Base-by-base conservation (phyloP, 2,329 filamentous ascomycete genomes). In the Parasarocladium wereldwijsianum region DNA sequence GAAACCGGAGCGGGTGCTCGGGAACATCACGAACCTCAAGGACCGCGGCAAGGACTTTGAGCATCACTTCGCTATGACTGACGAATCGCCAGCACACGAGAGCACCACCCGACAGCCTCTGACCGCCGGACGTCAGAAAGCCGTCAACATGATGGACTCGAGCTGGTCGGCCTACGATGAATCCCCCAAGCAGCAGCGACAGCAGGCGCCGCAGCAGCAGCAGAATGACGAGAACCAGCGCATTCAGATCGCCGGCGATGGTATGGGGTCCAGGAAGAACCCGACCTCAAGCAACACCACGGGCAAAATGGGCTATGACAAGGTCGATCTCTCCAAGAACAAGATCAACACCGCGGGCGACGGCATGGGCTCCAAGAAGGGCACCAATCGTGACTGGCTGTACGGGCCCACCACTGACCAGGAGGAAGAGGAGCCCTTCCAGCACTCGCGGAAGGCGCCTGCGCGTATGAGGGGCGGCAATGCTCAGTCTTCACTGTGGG, bases 21-120 rank as follows among this genome's bases (percentile, higher is more conserved):
- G 66, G 28, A 72, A 76, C 42, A 71, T 82, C 33, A 80, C 77
- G 36, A 83, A 87, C 52, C 64, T 76, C 34, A 71, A 75, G 45
- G 70, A 76, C 50, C 77, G 82, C 32, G 65, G 63, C 45, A 83
- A 86, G 52, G 71, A 82, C 48, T 86, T 92, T 42, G 74, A 75
- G 28, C 54, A 74, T 13, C 82, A 93, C 43, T 93, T 85, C 60
- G 63, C 64, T 30, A 76, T 92, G 58, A 63, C 65, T 6, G 84
- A 93, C 47, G 61, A 72, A 23, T 71, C 72, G 36, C 70, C 73
- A 19, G 57, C 55, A 3, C 22, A 22, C 8, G n/a, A 20, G 8
- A 50, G 60, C 32, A 41, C 52, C 20, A 52, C 50, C 44, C 43
- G 47, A 33, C 50, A 60, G 45, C 57, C 55, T 13, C 45, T 73